Evolutionary conservation across 345 rosid species (phyloP).

Genomic region (Punica granatum): DNA sequence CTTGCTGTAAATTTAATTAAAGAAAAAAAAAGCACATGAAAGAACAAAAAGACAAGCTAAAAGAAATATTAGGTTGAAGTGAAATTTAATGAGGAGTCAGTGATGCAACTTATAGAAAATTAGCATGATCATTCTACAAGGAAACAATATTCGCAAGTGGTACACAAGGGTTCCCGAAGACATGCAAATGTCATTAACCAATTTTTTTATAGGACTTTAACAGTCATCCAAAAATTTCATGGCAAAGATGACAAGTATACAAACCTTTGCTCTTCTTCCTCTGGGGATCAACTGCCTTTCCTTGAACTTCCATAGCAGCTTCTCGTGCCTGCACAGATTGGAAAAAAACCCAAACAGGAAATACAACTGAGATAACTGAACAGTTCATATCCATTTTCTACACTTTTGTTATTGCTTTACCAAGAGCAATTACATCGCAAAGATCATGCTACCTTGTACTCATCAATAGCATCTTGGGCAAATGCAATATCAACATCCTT

Average conservation of each 20-base stretch:
- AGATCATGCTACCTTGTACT: slow-evolving; percentile 56
- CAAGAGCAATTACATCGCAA: slow-evolving; percentile 9
- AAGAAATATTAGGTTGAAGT: not conserved
- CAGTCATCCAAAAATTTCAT: not conserved
- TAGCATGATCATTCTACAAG: not conserved
- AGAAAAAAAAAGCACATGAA: not conserved
- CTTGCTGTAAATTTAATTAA: slow-evolving; percentile 38
- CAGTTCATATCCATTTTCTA: not conserved
- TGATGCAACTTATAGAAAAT: not conserved
- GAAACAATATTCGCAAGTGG: not conserved
- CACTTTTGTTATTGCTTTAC: not conserved
- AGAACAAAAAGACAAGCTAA: not conserved
- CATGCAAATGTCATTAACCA: slow-evolving; percentile 3
- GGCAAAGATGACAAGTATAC: not conserved
- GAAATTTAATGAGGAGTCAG: not conserved
- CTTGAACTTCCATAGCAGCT: slow-evolving; percentile 77
- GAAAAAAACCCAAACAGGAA: not conserved
- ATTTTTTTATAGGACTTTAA: not conserved
- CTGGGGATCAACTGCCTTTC: slow-evolving; percentile 86
- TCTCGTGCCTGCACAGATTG: slow-evolving; percentile 72
- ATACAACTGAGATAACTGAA: not conserved
- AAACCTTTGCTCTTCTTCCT: slow-evolving; percentile 93
- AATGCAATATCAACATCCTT: slow-evolving; percentile 79
- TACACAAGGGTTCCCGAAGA: not conserved
- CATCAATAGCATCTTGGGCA: slow-evolving; percentile 96